phyloP scores from a whole-genome alignment of 2,329 filamentous ascomycete genomes.

The Lomentospora prolificans region DNA sequence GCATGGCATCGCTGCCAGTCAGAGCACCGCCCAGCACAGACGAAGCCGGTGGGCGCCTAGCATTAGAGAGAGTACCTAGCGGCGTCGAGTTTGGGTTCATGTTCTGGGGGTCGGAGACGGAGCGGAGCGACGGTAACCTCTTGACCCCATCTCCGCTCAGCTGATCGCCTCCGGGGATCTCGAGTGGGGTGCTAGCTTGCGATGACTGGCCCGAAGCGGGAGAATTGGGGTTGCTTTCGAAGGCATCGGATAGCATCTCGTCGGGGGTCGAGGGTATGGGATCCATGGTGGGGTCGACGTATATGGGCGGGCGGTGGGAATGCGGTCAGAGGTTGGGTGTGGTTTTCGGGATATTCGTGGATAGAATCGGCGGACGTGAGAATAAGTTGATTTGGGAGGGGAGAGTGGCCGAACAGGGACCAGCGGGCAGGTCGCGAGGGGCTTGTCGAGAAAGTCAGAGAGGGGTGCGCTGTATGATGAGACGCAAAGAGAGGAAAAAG shows the following conservation, averaged over 20 bases:
- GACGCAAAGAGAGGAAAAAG: background rate
- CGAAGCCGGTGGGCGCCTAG: slow-evolving; percentile 38
- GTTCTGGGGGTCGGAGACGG: slow-evolving; percentile 46
- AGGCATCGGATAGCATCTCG: slow-evolving; percentile 26
- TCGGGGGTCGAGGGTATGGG: slow-evolving; percentile 36
- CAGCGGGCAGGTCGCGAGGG: no score
- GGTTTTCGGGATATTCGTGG: background rate
- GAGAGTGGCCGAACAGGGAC: no score
- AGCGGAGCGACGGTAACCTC: slow-evolving; percentile 49
- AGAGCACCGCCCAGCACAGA: slow-evolving; percentile 23
- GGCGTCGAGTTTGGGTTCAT: slow-evolving; percentile 83
- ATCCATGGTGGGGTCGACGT: slow-evolving; percentile 20
- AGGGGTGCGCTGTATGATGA: no score
- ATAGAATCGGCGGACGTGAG: background rate
- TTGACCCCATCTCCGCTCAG: slow-evolving; percentile 25
- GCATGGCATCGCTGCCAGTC: slow-evolving; percentile 31
- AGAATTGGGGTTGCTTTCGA: slow-evolving; percentile 27
- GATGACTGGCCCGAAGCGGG: slow-evolving; percentile 37
- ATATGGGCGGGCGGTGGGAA: no score
- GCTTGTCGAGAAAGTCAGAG: no score
- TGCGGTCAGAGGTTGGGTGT: background rate
- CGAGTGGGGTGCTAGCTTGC: slow-evolving; percentile 37
- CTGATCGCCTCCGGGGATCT: slow-evolving; percentile 13
- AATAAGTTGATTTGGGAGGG: background rate
- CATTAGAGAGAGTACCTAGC: slow-evolving; percentile 63